Conservation (phyloP, 768 basidiomycete genomes). For the Termitomyces sp. region DNA sequence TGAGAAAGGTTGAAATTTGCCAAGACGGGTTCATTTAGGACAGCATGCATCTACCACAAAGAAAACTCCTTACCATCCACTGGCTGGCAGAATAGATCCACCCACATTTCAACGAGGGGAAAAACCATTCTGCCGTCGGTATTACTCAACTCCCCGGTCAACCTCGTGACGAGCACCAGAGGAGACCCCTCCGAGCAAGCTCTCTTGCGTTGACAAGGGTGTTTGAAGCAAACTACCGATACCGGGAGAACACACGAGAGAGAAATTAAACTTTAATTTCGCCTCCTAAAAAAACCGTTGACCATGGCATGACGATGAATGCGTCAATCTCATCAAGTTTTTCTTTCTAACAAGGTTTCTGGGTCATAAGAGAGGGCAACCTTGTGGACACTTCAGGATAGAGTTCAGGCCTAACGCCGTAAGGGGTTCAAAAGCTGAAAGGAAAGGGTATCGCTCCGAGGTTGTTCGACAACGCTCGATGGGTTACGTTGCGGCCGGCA, state of each 20-base stretch:
- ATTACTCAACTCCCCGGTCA: background rate
- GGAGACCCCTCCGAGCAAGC: background rate
- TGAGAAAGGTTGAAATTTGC: background rate
- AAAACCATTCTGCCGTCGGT: background rate
- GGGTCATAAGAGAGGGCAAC: background rate
- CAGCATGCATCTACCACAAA: slow-evolving; percentile 28
- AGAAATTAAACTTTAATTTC: background rate
- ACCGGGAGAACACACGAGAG: background rate
- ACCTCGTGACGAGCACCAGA: background rate
- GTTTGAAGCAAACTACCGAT: background rate
- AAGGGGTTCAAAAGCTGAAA: background rate
- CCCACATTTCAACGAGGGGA: slow-evolving; percentile 29
- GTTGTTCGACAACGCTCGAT: background rate
- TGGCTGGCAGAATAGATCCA: slow-evolving; percentile 23
- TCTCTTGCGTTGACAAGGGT: background rate
- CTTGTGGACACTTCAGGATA: background rate
- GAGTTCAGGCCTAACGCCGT: background rate
- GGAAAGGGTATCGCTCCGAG: background rate
- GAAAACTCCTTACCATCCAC: slow-evolving; percentile 33
- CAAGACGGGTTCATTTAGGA: background rate
- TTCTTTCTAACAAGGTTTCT: background rate
- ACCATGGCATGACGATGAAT: background rate
- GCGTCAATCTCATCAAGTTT: background rate
- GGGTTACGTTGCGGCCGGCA: background rate
- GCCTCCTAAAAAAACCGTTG: background rate